phyloP scores from a whole-genome alignment of 169 alveolate species.

The Cytauxzoon felis region DNA sequence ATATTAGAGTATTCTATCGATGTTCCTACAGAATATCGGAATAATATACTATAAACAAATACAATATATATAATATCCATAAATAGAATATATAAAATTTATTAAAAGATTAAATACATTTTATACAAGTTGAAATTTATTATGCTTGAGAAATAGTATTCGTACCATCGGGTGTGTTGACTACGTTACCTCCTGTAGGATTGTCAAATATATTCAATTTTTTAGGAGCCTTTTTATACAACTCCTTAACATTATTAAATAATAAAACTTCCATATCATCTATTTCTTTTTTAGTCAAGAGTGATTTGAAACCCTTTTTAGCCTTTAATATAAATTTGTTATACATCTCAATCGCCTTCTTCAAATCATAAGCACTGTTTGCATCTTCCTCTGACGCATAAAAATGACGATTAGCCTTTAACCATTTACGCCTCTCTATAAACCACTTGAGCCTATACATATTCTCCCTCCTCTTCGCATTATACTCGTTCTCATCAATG shows the following conservation, averaged over 20 bases:
- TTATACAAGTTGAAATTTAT: too few relatives aligned
- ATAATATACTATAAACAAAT: too few relatives aligned
- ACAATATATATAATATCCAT: too few relatives aligned
- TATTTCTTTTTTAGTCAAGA: neutral
- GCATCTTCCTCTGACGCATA: constrained; percentile 38
- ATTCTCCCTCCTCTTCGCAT: neutral
- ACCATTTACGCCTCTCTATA: constrained; percentile 47
- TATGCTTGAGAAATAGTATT: too few relatives aligned
- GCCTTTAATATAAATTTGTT: neutral
- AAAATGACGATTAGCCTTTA: constrained; percentile 10
- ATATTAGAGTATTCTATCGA: too few relatives aligned
- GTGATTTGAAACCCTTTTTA: neutral
- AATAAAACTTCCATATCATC: constrained; percentile 10
- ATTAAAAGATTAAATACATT: too few relatives aligned
- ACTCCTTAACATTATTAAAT: constrained; percentile 1
- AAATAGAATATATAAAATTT: too few relatives aligned
- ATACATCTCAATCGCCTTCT: constrained; percentile 55
- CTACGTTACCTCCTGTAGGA: too few relatives aligned
- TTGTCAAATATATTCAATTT: too few relatives aligned
- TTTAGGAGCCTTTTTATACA: constrained; percentile 43
- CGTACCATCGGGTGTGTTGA: too few relatives aligned
- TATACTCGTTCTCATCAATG: constrained; percentile 7
- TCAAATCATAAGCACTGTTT: constrained; percentile 19
- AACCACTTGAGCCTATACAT: constrained; percentile 28
- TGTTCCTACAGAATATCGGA: too few relatives aligned